Percentiles rank a stretch among this genome's conserved stretches.
Evolutionary conservation across 768 basidiomycete genomes (phyloP).

Genomic region (Collybia sp.): DNA sequence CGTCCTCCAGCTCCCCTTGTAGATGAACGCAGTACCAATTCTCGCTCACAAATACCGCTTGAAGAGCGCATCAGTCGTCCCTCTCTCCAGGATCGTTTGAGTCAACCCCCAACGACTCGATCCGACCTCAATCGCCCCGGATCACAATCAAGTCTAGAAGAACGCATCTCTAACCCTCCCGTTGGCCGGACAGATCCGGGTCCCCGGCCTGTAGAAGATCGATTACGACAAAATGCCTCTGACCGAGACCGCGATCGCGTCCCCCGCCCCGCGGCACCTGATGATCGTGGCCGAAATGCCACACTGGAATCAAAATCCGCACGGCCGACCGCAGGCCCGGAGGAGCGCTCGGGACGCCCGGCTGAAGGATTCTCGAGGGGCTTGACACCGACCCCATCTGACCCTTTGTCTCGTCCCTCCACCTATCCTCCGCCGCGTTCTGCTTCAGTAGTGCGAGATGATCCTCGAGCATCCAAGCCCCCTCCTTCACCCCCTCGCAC

Average conservation of each 20-base stretch:
- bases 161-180: slow-evolving; percentile 31
- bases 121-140: slow-evolving; percentile 7
- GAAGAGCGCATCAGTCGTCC: slow-evolving; percentile 35
- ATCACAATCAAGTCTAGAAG: slow-evolving; percentile 33
- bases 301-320: slow-evolving; percentile 8
- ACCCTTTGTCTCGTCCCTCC: slow-evolving; percentile 7
- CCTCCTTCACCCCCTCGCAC: slow-evolving; percentile 21
- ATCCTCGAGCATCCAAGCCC: slow-evolving; percentile 20
- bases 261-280: slow-evolving; percentile 11
- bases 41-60: slow-evolving; percentile 15
- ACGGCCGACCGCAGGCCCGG: slow-evolving; percentile 10
- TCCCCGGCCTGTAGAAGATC: slow-evolving; percentile 11
- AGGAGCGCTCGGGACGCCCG: slow-evolving; percentile 15
- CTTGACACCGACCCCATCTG: slow-evolving; percentile 5
- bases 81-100: slow-evolving; percentile 31
- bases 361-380: slow-evolving; percentile 11
- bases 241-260: slow-evolving; percentile 11
- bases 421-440: slow-evolving; percentile 11
- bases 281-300: slow-evolving; percentile 11
- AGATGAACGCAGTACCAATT: slow-evolving; percentile 13
- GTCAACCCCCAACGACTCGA: slow-evolving; percentile 19
- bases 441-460: slow-evolving; percentile 26
- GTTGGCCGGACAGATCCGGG: slow-evolving; percentile 13
- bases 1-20: slow-evolving; percentile 6
- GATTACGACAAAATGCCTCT: slow-evolving; percentile 8